A percentile compares a stretch with the other conserved stretches of the same genome.
Evolutionary conservation across 129 eudicot genomes (phyloP).

Genomic region (Oenanthe sinensis): DNA sequence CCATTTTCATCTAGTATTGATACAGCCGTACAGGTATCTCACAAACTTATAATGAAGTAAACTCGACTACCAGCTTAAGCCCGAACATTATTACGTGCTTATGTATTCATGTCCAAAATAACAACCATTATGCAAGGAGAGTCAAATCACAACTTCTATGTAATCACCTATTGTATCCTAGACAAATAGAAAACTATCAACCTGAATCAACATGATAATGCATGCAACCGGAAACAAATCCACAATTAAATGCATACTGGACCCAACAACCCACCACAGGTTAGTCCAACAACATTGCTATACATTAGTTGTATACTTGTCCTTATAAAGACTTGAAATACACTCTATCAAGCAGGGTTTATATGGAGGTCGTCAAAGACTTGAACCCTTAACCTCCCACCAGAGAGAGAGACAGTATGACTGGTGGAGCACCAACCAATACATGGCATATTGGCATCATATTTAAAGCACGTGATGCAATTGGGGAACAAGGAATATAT

Average conservation of each 20-base stretch:
- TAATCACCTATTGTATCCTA: not conserved
- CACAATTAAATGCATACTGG: too few relatives aligned
- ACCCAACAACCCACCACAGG: too few relatives aligned
- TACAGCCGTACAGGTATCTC: not conserved
- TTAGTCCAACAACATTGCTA: too few relatives aligned
- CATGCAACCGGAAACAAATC: not conserved
- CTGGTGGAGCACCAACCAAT: not conserved
- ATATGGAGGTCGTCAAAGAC: not conserved
- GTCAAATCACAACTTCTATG: not conserved
- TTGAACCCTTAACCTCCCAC: not conserved
- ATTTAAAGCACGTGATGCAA: not conserved
- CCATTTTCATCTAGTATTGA: not conserved
- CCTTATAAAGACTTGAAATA: too few relatives aligned
- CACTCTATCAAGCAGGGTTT: not conserved
- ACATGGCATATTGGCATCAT: not conserved
- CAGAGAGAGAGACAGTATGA: too few relatives aligned
- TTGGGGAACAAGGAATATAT: not conserved
- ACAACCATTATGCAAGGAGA: not conserved
- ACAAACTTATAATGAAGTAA: not conserved
- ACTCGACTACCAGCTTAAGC: not conserved
- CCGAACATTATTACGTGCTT: too few relatives aligned
- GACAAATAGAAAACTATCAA: not conserved
- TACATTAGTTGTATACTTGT: too few relatives aligned
- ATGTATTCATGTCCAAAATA: not conserved
- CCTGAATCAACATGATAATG: not conserved